These are phyloP conservation scores for Delitschia confertaspora DNA, from an alignment of 495 filamentous ascomycete genomes.

Conservation along the genomic window DNA sequence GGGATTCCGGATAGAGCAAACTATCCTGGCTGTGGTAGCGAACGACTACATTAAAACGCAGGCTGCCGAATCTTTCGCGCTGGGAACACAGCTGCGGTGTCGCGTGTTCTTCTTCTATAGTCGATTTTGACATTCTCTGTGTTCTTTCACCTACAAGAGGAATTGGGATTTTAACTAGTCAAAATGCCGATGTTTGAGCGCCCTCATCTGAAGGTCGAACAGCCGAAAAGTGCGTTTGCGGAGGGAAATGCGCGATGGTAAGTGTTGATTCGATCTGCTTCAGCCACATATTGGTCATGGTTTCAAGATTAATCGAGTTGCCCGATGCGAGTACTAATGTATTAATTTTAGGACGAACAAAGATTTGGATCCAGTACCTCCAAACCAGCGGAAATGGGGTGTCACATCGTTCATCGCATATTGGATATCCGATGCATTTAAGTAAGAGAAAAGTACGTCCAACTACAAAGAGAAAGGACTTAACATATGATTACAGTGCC, in stretches of 20 bases:
- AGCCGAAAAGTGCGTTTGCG: constrained; percentile 28
- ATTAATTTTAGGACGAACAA: constrained; percentile 24
- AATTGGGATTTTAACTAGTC: neutral
- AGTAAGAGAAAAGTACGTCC: constrained; percentile 9
- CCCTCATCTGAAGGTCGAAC: constrained; percentile 26
- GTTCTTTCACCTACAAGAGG: neutral
- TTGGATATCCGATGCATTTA: constrained; percentile 30
- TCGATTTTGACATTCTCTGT: neutral
- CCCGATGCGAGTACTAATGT: neutral
- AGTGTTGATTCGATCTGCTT: no score
- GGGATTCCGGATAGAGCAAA: no score
- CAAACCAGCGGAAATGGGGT: constrained; percentile 25
- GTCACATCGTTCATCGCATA: constrained; percentile 27
- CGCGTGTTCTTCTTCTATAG: no score
- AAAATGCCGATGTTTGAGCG: constrained; percentile 15
- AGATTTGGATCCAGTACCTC: constrained; percentile 26
- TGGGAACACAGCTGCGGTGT: no score
- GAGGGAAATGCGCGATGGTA: constrained; percentile 27
- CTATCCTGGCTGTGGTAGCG: no score
- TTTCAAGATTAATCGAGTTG: neutral
- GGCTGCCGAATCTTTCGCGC: no score
- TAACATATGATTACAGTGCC: constrained; percentile 14
- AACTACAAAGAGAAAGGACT: neutral
- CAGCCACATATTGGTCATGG: neutral
- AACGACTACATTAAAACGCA: no score